Percentiles rank a stretch among this genome's conserved stretches.
Evolutionary conservation across 371 early-diverging fungal species (phyloP).

Genomic region (Mycotypha africana): DNA sequence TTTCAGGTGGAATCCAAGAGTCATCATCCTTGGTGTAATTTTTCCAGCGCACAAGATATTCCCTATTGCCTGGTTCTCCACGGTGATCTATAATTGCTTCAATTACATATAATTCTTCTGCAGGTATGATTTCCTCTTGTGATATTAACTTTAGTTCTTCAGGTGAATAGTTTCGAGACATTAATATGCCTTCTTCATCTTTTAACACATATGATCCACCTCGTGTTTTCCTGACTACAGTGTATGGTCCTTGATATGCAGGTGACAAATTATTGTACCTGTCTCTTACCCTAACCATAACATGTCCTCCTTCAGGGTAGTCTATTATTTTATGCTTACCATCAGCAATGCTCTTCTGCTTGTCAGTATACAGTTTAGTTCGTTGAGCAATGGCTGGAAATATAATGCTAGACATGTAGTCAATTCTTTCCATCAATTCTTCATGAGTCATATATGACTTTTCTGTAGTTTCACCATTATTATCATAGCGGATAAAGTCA

Average conservation of each 20-base stretch:
- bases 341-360: neutral
- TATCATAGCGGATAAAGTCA: neutral
- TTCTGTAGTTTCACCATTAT: neutral
- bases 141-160: neutral
- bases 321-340: neutral
- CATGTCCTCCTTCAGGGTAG: neutral
- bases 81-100: constrained; percentile 2
- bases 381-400: constrained; percentile 13
- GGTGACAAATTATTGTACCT: neutral
- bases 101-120: constrained; percentile 3
- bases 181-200: neutral
- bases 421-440: constrained; percentile 5
- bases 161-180: neutral
- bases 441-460: neutral
- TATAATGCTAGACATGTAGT: constrained; percentile 16
- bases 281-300: neutral
- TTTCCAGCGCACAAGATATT: constrained; percentile 12
- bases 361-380: neutral
- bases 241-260: neutral
- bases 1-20: constrained; percentile 3
- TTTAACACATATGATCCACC: neutral
- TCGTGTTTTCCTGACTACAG: neutral
- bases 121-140: neutral
- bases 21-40: constrained; percentile 8
- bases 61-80: neutral